Evolutionary conservation across 345 rosid genomes (phyloP), one percentile per base, ranked within the genome.

Genomic region (Rhizophora apiculata): DNA sequence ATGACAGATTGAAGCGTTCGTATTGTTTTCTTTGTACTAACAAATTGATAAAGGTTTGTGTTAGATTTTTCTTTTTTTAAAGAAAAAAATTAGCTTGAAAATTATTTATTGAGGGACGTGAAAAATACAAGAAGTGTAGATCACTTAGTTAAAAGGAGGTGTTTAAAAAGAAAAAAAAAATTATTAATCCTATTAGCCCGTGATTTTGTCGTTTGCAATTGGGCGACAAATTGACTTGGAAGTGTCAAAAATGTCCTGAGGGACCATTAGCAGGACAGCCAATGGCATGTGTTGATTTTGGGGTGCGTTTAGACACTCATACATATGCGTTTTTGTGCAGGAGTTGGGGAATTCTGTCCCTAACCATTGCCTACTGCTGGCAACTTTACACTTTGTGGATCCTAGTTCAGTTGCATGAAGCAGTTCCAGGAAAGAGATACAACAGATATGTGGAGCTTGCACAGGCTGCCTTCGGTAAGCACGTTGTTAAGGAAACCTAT

Each of bases 391-490:
- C 98, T 21, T 64, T 94, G 65, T 94, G 97, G 97, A 80, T 94
- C 78, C 86, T 94, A 20, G 97, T 94, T 76, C 97, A 91, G 76
- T 76, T 94, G 24, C 98, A 94, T 31, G 98, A 94, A 84, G 97
- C 98, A 21, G 96, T 94, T 67, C 97, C 98, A 0, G 97, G 96
- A 51, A 94, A 91, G 81, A 83, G 98, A 31, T 94, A 94, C 82
- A 91, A 91, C 83, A 80, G 98, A 82, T 94, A 91, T 49, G 98
- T 94, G 36, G 97, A 94, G 75, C 97, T 94, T 60, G 97, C 98
- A 51, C 91, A 91, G 78, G 97, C 98, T 68, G 98, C 98, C 60
- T 94, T 94, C 63, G 98, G 98, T 94, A 77, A 83, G 85, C 56
- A 65, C 26, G 39, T 9, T 9, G 39, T 15, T 15, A 43, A 43